Evolutionary conservation across 2,329 filamentous ascomycete genomes (phyloP).

Genomic region (Aspergillus texensis): DNA sequence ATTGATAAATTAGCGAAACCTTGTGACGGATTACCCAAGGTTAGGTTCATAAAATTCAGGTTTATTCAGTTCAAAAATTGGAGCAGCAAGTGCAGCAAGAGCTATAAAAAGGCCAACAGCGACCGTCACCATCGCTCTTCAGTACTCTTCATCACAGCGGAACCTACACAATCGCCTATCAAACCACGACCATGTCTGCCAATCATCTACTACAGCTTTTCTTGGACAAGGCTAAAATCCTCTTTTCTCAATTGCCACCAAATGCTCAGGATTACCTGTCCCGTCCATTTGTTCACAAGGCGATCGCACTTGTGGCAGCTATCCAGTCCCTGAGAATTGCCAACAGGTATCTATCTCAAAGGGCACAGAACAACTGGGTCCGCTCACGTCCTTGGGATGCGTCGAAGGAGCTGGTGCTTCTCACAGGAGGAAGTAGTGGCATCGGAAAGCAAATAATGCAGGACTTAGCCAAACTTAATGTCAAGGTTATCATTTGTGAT

Average conservation of each 20-base stretch:
- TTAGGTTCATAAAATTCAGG: too few relatives aligned
- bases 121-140: background rate
- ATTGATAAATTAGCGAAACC: too few relatives aligned
- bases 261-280: background rate
- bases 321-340: background rate
- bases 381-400: conserved; percentile 11
- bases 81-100: background rate
- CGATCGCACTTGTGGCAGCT: background rate
- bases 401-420: conserved; percentile 20
- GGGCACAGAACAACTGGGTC: conserved; percentile 6
- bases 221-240: background rate
- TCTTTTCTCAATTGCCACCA: background rate
- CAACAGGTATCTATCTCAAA: background rate
- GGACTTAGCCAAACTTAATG: conserved; percentile 14
- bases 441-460: conserved; percentile 25
- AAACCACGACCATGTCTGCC: background rate
- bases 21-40: background rate
- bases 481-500: conserved; percentile 32
- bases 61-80: too few relatives aligned
- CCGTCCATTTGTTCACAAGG: background rate
- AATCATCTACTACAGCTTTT: background rate
- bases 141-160: background rate
- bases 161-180: background rate
- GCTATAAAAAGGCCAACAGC: background rate
- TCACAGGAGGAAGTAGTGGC: conserved; percentile 24